Base-by-base conservation (phyloP, 2,329 filamentous ascomycete genomes). In the Rosellinia necatrix region DNA sequence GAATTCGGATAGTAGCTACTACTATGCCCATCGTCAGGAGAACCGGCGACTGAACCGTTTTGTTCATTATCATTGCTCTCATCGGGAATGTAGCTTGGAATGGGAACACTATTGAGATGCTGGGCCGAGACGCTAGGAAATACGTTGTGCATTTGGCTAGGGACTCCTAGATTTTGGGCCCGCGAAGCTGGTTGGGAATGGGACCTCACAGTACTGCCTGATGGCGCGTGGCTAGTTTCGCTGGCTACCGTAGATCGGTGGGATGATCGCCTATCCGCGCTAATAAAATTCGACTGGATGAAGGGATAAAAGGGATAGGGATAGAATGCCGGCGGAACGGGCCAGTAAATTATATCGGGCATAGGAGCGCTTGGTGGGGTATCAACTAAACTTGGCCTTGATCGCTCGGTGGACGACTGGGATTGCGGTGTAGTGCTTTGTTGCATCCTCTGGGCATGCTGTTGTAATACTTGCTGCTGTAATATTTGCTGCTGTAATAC, bases 181-280 rank as follows among this genome's bases (percentile, higher is more conserved):
- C 53, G 66, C 56, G 82, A 80, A 2, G 84, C 84, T 21, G 85
- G 85, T 67, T 87, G 85, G n/a, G 85, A 87, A 67, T 88, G 85
- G 22, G 85, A 88, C 60, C 85, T 78, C 58, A 85, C 69, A n/a
- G 82, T 75, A 62, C 83, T 82, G 52, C 76, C 81, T 22, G 82
- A 76, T 48, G 77, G 71, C 32, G 75, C 71, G 15, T 73, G 66
- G 8, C 76, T 76, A 12, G 77, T 69, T 30, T 86, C 83, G 21
- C 76, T 80, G 13, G 77, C 73, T 21, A 75, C 71, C 8, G 75
- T 74, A 1, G 82, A 80, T 64, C 84, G 76, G 61, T 87, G 83
- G 50, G 84, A 71, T 42, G 81, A 78, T 48, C 84, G 77, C 60
- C 84, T 78, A 58, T 87, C 85, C 25, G 81, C 73, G 6, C 71